Conservation (phyloP, 2,329 filamentous ascomycete species). For the Arthroderma sp. region DNA sequence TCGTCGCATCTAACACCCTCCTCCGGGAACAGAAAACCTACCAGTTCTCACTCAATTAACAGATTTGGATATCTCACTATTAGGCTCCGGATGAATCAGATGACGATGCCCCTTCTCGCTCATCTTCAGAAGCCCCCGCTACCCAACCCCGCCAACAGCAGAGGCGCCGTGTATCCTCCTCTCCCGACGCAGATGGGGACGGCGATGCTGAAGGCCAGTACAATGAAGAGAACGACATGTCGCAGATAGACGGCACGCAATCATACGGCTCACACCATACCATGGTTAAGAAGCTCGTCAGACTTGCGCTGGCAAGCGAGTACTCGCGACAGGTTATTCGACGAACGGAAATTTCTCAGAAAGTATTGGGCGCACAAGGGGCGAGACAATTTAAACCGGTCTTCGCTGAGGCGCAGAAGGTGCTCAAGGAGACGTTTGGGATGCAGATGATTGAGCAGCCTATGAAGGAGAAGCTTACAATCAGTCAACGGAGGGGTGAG, state of each 20-base stretch:
- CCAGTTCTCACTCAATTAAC: too few species aligned
- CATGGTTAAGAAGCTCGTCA: slow-evolving; percentile 49
- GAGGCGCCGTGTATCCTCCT: too few species aligned
- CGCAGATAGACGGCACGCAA: slow-evolving; percentile 4
- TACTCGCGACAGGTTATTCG: slow-evolving; percentile 46
- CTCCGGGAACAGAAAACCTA: too few species aligned
- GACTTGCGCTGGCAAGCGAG: slow-evolving; percentile 48
- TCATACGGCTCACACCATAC: slow-evolving; percentile 21
- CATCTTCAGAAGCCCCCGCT: too few species aligned
- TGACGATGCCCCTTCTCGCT: too few species aligned
- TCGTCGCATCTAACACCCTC: too few species aligned
- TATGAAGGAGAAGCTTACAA: slow-evolving; percentile 61
- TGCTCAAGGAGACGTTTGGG: slow-evolving; percentile 63
- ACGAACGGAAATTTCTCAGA: slow-evolving; percentile 44
- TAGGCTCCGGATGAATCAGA: too few species aligned
- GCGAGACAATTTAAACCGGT: slow-evolving; percentile 60
- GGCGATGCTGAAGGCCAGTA: too few species aligned
- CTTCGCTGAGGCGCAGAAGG: slow-evolving; percentile 62
- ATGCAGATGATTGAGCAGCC: slow-evolving; percentile 86
- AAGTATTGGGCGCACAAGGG: slow-evolving; percentile 57
- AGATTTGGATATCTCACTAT: too few species aligned
- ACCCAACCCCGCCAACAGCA: too few species aligned
- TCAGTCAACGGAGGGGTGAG: slow-evolving; percentile 64
- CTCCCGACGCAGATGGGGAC: too few species aligned
- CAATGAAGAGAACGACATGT: too few species aligned